These are phyloP conservation scores for Cupressus sempervirens DNA, from an alignment of 75 land plant genomes.

Conservation along the genomic window DNA sequence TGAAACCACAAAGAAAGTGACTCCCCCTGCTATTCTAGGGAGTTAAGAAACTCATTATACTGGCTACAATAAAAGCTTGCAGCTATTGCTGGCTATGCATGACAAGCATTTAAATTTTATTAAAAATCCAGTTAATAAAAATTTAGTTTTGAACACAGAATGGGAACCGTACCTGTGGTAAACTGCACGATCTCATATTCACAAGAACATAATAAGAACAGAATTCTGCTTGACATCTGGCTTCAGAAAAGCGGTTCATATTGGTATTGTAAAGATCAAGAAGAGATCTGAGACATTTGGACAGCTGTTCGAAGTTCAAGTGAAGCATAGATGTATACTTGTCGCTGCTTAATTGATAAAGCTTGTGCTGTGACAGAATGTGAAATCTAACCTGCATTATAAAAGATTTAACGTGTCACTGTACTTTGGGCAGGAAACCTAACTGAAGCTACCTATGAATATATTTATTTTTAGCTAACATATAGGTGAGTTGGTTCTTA, in stretches of 20 bases:
- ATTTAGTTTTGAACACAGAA: background rate
- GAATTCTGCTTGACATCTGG: slow-evolving; percentile 75
- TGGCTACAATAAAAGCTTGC: background rate
- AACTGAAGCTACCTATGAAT: background rate
- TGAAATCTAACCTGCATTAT: slow-evolving; percentile 85
- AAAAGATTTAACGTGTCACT: background rate
- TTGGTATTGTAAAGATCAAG: slow-evolving; percentile 53
- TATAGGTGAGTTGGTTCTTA: background rate
- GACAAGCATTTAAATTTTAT: background rate
- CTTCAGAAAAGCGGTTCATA: slow-evolving; percentile 12
- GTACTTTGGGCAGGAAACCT: background rate
- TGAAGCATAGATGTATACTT: slow-evolving; percentile 38
- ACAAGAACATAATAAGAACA: slow-evolving; percentile 72
- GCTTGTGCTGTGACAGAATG: slow-evolving; percentile 70
- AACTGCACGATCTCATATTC: slow-evolving; percentile 55
- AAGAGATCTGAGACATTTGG: slow-evolving; percentile 61
- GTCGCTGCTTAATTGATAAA: slow-evolving; percentile 20
- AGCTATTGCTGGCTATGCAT: background rate
- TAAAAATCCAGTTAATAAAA: background rate
- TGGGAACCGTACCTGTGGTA: slow-evolving; percentile 42
- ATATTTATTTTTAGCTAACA: background rate
- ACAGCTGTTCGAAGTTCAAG: slow-evolving; percentile 89
- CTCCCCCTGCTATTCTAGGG: slow-evolving; percentile 40
- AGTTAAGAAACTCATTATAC: background rate
- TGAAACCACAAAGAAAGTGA: slow-evolving; percentile 76